These are phyloP conservation scores for Jamesozyma hellenica DNA, from an alignment of 805 yeast species.

Conservation along the genomic window DNA sequence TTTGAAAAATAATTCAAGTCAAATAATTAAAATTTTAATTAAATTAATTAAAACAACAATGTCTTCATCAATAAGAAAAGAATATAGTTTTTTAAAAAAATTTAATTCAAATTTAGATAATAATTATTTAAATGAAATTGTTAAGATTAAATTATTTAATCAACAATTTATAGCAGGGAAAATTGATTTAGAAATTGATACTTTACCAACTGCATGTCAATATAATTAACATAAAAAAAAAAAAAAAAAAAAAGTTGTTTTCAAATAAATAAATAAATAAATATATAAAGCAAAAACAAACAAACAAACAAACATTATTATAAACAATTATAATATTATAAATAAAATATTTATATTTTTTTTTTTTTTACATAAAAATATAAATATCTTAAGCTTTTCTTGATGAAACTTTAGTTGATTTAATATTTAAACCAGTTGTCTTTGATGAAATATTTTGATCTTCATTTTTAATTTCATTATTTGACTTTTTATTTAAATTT, in stretches of 20 bases:
- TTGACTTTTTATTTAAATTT: conserved; percentile 32
- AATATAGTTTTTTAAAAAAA: conserved; percentile 10
- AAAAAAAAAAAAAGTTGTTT: too few species aligned
- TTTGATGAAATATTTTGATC: conserved; percentile 9
- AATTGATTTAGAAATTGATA: conserved; percentile 16
- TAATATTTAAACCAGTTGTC: conserved; percentile 9
- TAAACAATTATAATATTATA: too few species aligned
- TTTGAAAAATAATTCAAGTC: conserved; percentile 9
- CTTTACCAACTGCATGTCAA: conserved; percentile 13
- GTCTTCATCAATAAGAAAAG: conserved; percentile 7
- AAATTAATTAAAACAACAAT: conserved; percentile 11
- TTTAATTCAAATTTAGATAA: conserved; percentile 11
- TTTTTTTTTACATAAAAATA: neutral
- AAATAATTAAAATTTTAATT: conserved; percentile 5
- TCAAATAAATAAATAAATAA: too few species aligned
- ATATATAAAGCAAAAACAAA: too few species aligned
- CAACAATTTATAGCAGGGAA: conserved; percentile 14
- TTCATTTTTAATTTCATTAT: conserved; percentile 15
- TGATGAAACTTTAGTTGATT: conserved; percentile 20
- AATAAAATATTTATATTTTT: neutral
- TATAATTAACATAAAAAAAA: conserved; percentile 2
- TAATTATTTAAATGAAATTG: conserved; percentile 8
- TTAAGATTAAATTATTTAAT: conserved; percentile 14
- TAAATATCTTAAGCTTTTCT: conserved; percentile 21
- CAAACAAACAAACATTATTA: too few species aligned